These are phyloP conservation scores for Cyanidioschyzon merolae DNA, from an alignment of 23 red algal species.

Conservation along the genomic window DNA sequence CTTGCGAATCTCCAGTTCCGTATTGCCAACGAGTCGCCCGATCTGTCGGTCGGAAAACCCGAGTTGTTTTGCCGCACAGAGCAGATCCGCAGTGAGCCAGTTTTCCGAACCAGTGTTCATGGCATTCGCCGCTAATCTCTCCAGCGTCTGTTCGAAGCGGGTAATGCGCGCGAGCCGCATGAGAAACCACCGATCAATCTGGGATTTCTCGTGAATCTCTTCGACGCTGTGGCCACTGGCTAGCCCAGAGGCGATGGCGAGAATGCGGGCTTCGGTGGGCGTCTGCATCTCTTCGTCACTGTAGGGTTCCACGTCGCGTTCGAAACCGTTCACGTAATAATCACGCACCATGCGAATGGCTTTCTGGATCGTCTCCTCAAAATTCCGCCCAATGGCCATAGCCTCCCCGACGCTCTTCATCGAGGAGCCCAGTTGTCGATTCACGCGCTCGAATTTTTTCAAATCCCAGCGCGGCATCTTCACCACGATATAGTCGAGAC, in stretches of 20 bases:
- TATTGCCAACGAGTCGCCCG: slow-evolving; percentile 54
- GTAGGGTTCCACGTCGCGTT: slow-evolving; percentile 51
- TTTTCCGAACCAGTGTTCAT: neutral
- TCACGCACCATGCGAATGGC: slow-evolving; percentile 85
- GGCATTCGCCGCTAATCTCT: neutral
- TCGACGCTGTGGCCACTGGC: slow-evolving; percentile 69
- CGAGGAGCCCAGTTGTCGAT: slow-evolving; percentile 56
- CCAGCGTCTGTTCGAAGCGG: slow-evolving; percentile 30
- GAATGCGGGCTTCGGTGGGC: slow-evolving; percentile 78
- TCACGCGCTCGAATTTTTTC: slow-evolving; percentile 83
- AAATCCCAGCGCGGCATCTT: slow-evolving; percentile 97
- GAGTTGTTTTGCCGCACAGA: slow-evolving; percentile 65
- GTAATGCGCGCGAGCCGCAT: slow-evolving; percentile 55
- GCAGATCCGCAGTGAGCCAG: slow-evolving; percentile 30
- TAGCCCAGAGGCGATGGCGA: slow-evolving; percentile 78
- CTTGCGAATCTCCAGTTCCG: slow-evolving; percentile 71
- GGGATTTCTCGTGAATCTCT: slow-evolving; percentile 53
- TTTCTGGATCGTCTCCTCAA: slow-evolving; percentile 89
- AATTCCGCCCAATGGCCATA: slow-evolving; percentile 91
- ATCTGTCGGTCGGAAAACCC: slow-evolving; percentile 89
- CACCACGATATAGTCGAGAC: slow-evolving; percentile 91
- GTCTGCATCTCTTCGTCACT: slow-evolving; percentile 40
- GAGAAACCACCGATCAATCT: slow-evolving; percentile 92
- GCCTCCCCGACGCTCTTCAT: slow-evolving; percentile 99
- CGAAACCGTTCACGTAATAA: slow-evolving; percentile 92